These are phyloP conservation scores for Colletotrichum tamarilloi DNA, from an alignment of 2,329 filamentous ascomycete species.

Conservation along the genomic window DNA sequence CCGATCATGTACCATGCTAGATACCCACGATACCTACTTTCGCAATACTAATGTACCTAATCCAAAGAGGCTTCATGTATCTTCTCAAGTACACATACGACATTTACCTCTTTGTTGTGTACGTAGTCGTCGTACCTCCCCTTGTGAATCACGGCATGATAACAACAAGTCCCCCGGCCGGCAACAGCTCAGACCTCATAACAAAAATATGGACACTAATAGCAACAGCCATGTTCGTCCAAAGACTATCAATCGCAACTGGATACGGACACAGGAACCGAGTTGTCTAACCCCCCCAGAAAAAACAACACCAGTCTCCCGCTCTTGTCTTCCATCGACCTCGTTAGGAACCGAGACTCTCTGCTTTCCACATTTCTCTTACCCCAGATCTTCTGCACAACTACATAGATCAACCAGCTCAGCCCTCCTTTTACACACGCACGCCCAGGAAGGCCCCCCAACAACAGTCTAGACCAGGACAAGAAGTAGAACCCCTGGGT, in stretches of 20 bases:
- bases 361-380: conserved; percentile 19
- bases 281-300: not conserved
- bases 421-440: not conserved
- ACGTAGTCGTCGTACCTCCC: not conserved
- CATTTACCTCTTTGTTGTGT: not conserved
- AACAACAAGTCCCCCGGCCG: conserved; percentile 4
- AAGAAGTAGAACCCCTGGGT: not conserved
- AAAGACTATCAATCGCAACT: conserved; percentile 18
- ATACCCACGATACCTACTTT: not conserved
- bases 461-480: not conserved
- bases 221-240: conserved; percentile 15
- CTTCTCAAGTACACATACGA: not conserved
- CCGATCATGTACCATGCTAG: not conserved
- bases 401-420: not conserved
- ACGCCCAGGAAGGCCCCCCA: not conserved
- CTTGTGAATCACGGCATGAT: conserved; percentile 6
- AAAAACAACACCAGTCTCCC: not conserved
- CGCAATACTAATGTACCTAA: not conserved
- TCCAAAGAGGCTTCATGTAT: not conserved
- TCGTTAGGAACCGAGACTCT: conserved; percentile 21
- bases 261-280: not conserved
- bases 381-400: conserved; percentile 24
- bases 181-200: not conserved
- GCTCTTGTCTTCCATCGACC: not conserved
- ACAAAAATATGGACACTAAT: not conserved